Conservation (phyloP, 148 eudicot genomes). For the Spergularia marina region DNA sequence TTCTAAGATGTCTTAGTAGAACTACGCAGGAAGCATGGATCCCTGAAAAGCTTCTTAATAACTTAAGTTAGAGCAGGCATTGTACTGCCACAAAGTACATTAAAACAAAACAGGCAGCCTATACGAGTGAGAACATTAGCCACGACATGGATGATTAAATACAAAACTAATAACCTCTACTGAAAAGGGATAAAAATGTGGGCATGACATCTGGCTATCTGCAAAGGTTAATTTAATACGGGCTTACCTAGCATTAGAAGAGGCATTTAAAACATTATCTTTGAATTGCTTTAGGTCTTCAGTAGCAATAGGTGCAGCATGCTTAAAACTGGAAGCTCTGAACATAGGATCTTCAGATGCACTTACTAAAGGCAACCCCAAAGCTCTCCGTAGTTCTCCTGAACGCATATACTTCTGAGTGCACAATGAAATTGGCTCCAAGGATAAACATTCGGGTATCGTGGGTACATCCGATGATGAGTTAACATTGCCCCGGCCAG, state of each 20-base stretch:
- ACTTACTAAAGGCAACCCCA: slow-evolving; percentile 37
- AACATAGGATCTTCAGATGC: slow-evolving; percentile 36
- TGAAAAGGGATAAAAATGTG: not conserved
- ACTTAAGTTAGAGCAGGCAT: not conserved
- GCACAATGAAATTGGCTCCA: slow-evolving; percentile 36
- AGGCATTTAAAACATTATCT: slow-evolving; percentile 38
- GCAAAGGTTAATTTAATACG: not conserved
- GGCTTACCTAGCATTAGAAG: slow-evolving; percentile 44
- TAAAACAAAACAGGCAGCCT: too few relatives aligned
- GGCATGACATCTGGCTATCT: not conserved
- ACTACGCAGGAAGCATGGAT: not conserved
- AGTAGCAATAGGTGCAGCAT: slow-evolving; percentile 31
- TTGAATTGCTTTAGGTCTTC: slow-evolving; percentile 45
- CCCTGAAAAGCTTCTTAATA: slow-evolving; percentile 3
- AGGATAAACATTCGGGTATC: slow-evolving; percentile 36
- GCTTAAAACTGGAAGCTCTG: slow-evolving; percentile 35
- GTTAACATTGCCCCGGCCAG: slow-evolving; percentile 25
- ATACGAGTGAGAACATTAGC: not conserved
- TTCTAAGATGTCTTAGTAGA: not conserved
- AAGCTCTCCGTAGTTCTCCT: slow-evolving; percentile 43
- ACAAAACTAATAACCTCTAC: not conserved
- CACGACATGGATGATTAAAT: not conserved
- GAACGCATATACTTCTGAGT: slow-evolving; percentile 32
- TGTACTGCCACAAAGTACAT: too few relatives aligned
- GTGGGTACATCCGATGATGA: slow-evolving; percentile 33